phyloP scores from a whole-genome alignment of 1,284 basidiomycete genomes.

The Abortiporus biennis region DNA sequence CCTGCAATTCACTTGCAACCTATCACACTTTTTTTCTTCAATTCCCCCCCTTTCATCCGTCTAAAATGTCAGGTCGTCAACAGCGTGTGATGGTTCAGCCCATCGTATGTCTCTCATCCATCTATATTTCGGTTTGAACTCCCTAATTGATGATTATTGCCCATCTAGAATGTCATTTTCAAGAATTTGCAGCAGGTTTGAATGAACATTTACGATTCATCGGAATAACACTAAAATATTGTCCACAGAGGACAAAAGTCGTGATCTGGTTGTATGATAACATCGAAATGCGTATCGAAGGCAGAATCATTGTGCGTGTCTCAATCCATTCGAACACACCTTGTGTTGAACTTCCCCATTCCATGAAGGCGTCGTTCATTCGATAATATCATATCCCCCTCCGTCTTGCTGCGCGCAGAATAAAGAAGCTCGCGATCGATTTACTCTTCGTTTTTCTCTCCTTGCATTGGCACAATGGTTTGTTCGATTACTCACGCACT shows the following conservation, averaged over 20 bases:
- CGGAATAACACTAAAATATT: background rate
- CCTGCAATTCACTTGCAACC: no score
- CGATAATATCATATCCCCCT: conserved; percentile 12
- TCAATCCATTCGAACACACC: conserved; percentile 17
- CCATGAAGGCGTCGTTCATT: conserved; percentile 19
- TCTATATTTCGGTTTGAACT: background rate
- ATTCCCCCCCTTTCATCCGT: no score
- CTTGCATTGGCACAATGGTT: background rate
- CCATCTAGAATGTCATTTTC: conserved; percentile 92
- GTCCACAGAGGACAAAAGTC: conserved; percentile 72
- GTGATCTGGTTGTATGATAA: conserved; percentile 98
- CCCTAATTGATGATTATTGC: no score
- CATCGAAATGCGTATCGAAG: conserved; percentile 94
- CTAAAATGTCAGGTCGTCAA: conserved; percentile 85
- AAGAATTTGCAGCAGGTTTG: conserved; percentile 95
- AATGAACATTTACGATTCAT: conserved; percentile 2
- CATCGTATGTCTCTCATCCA: conserved; percentile 61
- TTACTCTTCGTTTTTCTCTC: conserved; percentile 2
- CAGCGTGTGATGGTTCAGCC: conserved; percentile 97
- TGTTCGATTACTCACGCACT: conserved; percentile 13
- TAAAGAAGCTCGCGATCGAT: no score
- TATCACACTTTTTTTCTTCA: no score
- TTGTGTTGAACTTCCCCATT: conserved; percentile 24
- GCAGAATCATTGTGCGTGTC: conserved; percentile 86
- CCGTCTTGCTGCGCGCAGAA: background rate